These are phyloP conservation scores for Penicillium sp. DNA, from an alignment of 2,329 filamentous ascomycete genomes.

Conservation along the genomic window DNA sequence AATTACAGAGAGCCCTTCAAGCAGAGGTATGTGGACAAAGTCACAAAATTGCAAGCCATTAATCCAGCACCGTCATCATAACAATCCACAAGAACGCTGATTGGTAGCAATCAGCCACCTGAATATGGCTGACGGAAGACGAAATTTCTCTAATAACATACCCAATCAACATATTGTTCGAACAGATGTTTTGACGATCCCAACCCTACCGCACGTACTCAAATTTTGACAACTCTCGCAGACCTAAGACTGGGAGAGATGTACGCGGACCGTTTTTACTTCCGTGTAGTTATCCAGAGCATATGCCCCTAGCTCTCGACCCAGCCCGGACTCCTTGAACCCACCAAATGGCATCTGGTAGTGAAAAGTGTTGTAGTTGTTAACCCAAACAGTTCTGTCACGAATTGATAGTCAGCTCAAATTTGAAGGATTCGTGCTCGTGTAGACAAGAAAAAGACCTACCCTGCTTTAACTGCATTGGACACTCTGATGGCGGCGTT, in stretches of 20 bases:
- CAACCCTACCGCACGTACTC: too few relatives aligned
- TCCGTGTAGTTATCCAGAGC: neutral
- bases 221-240: too few relatives aligned
- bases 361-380: neutral
- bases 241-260: neutral
- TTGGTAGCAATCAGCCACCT: too few relatives aligned
- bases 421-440: neutral
- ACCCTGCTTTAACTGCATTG: slow-evolving; percentile 4
- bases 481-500: neutral
- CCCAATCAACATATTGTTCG: too few relatives aligned
- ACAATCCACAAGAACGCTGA: too few relatives aligned
- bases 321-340: neutral
- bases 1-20: too few relatives aligned
- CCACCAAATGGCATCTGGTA: neutral
- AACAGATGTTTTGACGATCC: too few relatives aligned
- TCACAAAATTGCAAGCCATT: too few relatives aligned
- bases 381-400: slow-evolving; percentile 7
- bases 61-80: too few relatives aligned
- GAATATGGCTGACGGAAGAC: too few relatives aligned
- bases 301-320: neutral
- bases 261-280: neutral
- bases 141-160: too few relatives aligned
- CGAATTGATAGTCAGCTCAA: neutral
- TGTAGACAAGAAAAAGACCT: neutral
- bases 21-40: too few relatives aligned